These are phyloP conservation scores for Metschnikowia rubicola DNA, from an alignment of 805 yeast genomes.

Conservation along the genomic window DNA sequence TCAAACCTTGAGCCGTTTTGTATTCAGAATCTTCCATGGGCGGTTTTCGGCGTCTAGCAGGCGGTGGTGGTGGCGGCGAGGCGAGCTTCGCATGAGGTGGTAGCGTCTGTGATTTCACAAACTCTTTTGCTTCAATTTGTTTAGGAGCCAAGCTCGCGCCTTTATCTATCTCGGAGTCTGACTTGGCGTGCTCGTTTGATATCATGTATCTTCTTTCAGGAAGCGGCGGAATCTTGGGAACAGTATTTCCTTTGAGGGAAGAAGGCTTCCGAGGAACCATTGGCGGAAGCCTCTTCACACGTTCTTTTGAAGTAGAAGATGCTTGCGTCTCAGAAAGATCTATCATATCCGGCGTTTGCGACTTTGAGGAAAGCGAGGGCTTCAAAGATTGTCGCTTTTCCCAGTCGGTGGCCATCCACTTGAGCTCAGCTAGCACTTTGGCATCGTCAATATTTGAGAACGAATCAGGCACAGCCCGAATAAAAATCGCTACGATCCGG, in stretches of 20 bases:
- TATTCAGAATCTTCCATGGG: conserved; percentile 2
- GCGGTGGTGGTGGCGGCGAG: conserved; percentile 26
- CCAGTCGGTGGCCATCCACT: conserved; percentile 19
- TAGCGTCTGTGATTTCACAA: background rate
- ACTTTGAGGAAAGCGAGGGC: background rate
- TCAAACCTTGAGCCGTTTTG: background rate
- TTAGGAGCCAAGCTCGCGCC: background rate
- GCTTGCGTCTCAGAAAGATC: conserved; percentile 34
- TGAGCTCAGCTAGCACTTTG: conserved; percentile 30
- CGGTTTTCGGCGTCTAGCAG: conserved; percentile 21
- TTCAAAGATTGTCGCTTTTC: conserved; percentile 9
- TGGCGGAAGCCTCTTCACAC: conserved; percentile 31
- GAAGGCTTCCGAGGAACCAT: conserved; percentile 48
- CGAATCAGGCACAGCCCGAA: conserved; percentile 71
- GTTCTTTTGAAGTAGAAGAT: conserved; percentile 3
- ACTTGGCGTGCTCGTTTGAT: conserved; percentile 3
- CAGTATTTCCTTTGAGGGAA: conserved; percentile 31
- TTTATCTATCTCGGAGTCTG: background rate
- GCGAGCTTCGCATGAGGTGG: background rate
- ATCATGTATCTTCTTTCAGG: conserved; percentile 22
- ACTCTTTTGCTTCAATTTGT: background rate
- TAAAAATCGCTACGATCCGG: conserved; percentile 69
- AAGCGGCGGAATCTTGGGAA: conserved; percentile 31
- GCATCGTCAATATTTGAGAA: conserved; percentile 53
- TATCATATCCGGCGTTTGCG: conserved; percentile 27